Evolutionary conservation across 2,329 filamentous ascomycete genomes (phyloP).

Genomic region (Monosporascus sp.): DNA sequence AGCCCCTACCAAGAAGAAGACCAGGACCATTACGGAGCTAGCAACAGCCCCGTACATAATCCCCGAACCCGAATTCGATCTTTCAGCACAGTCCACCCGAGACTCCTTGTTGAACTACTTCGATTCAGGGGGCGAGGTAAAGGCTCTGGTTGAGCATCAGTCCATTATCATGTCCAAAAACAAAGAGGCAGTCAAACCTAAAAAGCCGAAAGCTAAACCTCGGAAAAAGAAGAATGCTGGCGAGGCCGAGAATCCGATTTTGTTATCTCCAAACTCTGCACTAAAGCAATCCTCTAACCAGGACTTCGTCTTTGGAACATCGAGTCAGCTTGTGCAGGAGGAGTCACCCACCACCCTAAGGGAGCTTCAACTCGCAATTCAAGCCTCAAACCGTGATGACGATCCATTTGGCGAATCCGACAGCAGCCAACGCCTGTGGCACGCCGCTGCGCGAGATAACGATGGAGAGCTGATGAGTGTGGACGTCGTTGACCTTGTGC

Average conservation of each 20-base stretch:
- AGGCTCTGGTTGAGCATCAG: constrained; percentile 28
- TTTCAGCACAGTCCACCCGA: constrained; percentile 19
- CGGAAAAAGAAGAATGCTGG: constrained; percentile 33
- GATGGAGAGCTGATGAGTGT: constrained; percentile 60
- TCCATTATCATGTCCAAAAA: constrained; percentile 26
- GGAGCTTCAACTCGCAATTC: constrained; percentile 58
- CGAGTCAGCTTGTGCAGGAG: constrained; percentile 72
- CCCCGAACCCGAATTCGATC: constrained; percentile 27
- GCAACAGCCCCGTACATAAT: constrained; percentile 65
- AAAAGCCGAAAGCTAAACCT: constrained; percentile 17
- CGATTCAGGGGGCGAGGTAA: constrained; percentile 26
- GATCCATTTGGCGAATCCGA: constrained; percentile 33
- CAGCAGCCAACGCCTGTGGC: constrained; percentile 54
- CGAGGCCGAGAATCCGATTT: constrained; percentile 36
- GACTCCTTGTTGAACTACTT: constrained; percentile 44
- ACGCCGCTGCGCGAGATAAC: constrained; percentile 60
- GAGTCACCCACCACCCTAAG: constrained; percentile 63
- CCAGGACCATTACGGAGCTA: constrained; percentile 71
- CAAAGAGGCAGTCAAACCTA: constrained; percentile 34
- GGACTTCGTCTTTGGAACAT: constrained; percentile 80
- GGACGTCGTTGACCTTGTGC: constrained; percentile 53
- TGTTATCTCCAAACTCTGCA: constrained; percentile 67
- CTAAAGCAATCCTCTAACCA: constrained; percentile 61
- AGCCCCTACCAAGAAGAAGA: constrained; percentile 61
- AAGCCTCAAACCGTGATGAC: constrained; percentile 46